Evolutionary conservation across 1,139 yeast species (phyloP).

Genomic region (Debaryomyces udenii): DNA sequence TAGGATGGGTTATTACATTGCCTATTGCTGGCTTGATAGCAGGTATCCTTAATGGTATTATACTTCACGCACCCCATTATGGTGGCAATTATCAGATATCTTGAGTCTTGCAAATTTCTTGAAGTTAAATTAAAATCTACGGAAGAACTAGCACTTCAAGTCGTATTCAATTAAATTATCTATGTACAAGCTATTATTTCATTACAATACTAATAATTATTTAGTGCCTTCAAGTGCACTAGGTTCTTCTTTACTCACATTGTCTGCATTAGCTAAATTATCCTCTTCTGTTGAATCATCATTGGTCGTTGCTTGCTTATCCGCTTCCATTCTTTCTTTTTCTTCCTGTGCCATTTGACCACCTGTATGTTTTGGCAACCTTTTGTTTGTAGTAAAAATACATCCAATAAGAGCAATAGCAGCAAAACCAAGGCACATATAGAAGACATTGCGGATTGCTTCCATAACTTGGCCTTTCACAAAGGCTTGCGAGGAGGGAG

Average conservation of each 20-base stretch:
- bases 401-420: conserved; percentile 23
- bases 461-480: conserved; percentile 33
- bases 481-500: conserved; percentile 28
- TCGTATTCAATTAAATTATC: too few species aligned
- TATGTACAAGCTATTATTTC: too few species aligned
- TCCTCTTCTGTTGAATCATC: neutral
- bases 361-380: conserved; percentile 26
- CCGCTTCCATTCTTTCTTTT: neutral
- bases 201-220: too few species aligned
- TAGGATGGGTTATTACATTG: conserved; percentile 73
- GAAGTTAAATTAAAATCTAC: too few species aligned
- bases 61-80: conserved; percentile 64
- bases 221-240: neutral
- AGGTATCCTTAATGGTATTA: conserved; percentile 66
- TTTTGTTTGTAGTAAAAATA: conserved; percentile 32
- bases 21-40: conserved; percentile 77
- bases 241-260: neutral
- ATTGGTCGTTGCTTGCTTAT: too few species aligned
- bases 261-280: neutral
- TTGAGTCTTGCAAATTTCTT: too few species aligned
- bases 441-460: conserved; percentile 36
- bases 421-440: conserved; percentile 34
- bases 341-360: conserved; percentile 4
- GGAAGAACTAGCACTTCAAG: too few species aligned
- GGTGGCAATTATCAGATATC: conserved; percentile 38